Evolutionary conservation across 164 flowering plant species (phyloP), one percentile per base, ranked within the genome.

Genomic region (Umbilicus rupestris): DNA sequence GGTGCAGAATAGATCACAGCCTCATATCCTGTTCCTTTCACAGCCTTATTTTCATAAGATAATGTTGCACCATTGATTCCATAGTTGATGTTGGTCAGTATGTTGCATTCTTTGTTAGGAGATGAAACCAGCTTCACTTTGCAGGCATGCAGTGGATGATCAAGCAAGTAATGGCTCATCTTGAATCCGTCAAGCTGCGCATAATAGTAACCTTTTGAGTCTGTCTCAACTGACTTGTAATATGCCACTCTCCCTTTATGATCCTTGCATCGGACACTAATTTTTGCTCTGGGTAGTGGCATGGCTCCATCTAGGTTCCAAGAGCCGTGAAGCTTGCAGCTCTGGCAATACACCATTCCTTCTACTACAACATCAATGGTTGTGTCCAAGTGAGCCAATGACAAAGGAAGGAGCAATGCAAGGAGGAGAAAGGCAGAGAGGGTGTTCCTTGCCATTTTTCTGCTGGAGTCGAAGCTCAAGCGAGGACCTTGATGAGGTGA

Each of bases 321-420:
- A 16, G 90, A 69, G 9, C 90, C 90, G 0, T 24, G 30, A 2
- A 50, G 58, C 20, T 81, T 59, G 52, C 97, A 93, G 77, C 88
- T 83, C 70, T 93, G 97, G 82, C 98, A 88, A 72, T 82, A 87
- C 30, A 93, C 90, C 68, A 82, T 68, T 35, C 97, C 96, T 79
- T 90, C 97, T 1, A 93, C 87, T 19, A 78, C 94, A 47, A 86
- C 87, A 0, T 77, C 82, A 0, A 68, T 47, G 30, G 66, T 71
- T 64, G 67, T 12, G 66, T 72, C 30, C 39, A 65, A 74, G 33
- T 52, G 0, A 33, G 76, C 70, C 15, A 69, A 11, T 12, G 62
- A 66, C 20, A 71, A 73, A 65, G 78, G 45, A 46, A 76, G 69
- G 74, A 82, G 78, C 30, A 80, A 17, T 19, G 73, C 42, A 60